Evolutionary conservation across 495 filamentous ascomycete species (phyloP).

Genomic region (Neurospora cerealis): DNA sequence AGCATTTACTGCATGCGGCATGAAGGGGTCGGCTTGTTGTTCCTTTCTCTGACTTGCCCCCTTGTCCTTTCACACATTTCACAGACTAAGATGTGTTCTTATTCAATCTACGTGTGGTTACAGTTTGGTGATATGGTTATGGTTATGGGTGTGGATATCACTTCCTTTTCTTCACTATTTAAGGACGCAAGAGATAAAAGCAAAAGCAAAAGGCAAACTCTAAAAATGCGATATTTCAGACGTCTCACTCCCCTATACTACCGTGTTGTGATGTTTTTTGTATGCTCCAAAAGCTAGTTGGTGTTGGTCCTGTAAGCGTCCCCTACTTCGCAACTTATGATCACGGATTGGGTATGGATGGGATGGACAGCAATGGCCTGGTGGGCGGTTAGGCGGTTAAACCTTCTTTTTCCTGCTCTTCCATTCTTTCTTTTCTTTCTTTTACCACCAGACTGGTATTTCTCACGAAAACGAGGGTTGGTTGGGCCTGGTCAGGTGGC

Average conservation of each 20-base stretch:
- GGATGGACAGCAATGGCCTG: no score
- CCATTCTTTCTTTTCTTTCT: background rate
- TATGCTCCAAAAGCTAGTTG: no score
- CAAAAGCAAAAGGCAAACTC: background rate
- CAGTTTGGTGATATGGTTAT: background rate
- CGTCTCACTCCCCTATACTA: no score
- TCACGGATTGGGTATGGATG: background rate
- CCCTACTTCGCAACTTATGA: no score
- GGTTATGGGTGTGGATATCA: background rate
- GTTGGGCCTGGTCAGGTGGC: no score
- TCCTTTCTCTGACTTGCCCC: background rate
- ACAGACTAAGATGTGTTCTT: background rate
- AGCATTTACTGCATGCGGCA: background rate
- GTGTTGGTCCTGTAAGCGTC: no score
- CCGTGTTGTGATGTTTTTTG: no score
- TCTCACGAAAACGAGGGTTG: background rate
- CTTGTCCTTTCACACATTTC: background rate
- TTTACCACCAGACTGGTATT: background rate
- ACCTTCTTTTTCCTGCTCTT: background rate
- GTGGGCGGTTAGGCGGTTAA: background rate
- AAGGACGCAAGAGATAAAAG: background rate
- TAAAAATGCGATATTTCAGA: background rate
- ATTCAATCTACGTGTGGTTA: background rate
- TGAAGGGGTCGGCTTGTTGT: background rate
- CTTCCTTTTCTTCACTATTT: background rate